These are phyloP conservation scores for Debaryomycetaceae sp. DNA, from an alignment of 1,139 yeast species.

Conservation along the genomic window DNA sequence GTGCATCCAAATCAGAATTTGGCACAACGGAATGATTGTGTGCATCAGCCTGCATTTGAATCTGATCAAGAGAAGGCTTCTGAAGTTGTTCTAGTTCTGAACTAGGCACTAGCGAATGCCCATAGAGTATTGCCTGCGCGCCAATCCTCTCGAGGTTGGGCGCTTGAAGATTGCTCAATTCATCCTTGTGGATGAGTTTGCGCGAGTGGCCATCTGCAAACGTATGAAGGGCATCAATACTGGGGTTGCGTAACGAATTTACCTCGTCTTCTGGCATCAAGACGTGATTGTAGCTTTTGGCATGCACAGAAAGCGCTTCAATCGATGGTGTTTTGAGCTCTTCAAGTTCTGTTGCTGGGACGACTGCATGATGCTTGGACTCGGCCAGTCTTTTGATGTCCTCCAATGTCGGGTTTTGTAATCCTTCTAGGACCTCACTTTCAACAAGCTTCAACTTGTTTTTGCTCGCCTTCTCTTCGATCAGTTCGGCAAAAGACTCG, in stretches of 20 bases:
- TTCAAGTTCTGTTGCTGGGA: constrained; percentile 2
- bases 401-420: too few species aligned
- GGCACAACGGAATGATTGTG: constrained; percentile 12
- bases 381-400: too few species aligned
- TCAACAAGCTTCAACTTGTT: too few species aligned
- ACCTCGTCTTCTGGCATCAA: constrained; percentile 15
- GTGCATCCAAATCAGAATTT: constrained; percentile 13
- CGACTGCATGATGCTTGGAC: constrained; percentile 1
- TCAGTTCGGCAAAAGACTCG: too few species aligned
- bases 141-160: neutral
- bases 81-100: constrained; percentile 15
- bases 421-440: too few species aligned
- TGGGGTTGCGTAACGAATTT: constrained; percentile 12
- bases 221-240: constrained; percentile 10
- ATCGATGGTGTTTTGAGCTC: constrained; percentile 4
- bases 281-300: constrained; percentile 9
- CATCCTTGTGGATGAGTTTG: neutral
- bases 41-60: constrained; percentile 1
- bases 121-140: constrained; percentile 2
- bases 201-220: constrained; percentile 5
- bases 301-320: constrained; percentile 2
- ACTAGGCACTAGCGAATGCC: constrained; percentile 11
- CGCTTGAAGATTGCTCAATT: neutral
- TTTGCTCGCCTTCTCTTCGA: too few species aligned
- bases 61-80: constrained; percentile 11